Base-by-base conservation (phyloP, 2,329 filamentous ascomycete species). In the Trichoderma endophyticum region DNA sequence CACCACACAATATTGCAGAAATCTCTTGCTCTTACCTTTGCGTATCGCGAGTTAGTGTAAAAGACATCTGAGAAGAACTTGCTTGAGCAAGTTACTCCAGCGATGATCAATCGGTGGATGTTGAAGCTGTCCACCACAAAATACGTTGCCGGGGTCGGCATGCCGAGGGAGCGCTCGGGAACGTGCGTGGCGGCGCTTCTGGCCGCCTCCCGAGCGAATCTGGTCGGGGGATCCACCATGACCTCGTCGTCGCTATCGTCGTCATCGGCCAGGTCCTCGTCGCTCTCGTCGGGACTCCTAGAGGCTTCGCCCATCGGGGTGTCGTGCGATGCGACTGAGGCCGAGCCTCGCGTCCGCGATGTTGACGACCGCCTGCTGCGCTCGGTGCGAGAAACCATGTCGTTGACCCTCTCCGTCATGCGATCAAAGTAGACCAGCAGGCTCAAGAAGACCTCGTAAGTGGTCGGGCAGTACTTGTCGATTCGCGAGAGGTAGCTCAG, bases 1-100 rank as follows among this genome's bases (percentile, higher is more conserved):
- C 15, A 18, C 4, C 6, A 24, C 7, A 34, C 2, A 21, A 3
- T 48, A 21, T 4, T 64, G 15, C 5, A 36, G 2, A 14, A 51
- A 9, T 4, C 28, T 51, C 9, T 54, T 2, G 18, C 60, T 83
- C 86, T 74, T 86, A 97, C 96, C 92, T 98, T 99, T 73, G 96
- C 96, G 81, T 99, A 99, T 90, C 96, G 90, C 70, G 96, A 98
- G 82, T 99, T 99, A 11, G 96, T 99, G 81, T 98, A 99, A 78
- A 99, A 99, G 54, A 98, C 95, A 83, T 99, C 89, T 6, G 95
- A 98, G 83, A 99, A 99, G 86, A 98, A 99, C 82, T 99, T 99
- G 88, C 95, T 98, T 6, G 96, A 95, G 82, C 96, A 98, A 3
- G 96, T 99, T 59, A 99, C 96, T 43, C 95, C 96, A 2, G 96